These are phyloP conservation scores for Umbelopsis sp. DNA, from an alignment of 192 early-diverging fungal species.

Conservation along the genomic window DNA sequence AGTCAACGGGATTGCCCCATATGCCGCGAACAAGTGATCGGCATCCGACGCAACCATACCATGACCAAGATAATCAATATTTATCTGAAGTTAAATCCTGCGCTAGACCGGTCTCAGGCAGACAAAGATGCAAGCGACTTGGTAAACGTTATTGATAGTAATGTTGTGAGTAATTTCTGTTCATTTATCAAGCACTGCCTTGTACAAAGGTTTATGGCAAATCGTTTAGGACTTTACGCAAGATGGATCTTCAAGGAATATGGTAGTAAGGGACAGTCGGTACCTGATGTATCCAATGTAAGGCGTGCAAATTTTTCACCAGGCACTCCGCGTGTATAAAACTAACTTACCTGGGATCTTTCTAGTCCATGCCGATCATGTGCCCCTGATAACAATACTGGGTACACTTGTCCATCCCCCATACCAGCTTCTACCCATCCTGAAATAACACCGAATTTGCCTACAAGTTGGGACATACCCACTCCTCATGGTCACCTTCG, in stretches of 20 bases:
- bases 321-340: not conserved
- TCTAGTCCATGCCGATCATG: slow-evolving; percentile 9
- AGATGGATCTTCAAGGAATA: not conserved
- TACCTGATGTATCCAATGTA: slow-evolving; percentile 15
- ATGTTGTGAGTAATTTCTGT: not conserved
- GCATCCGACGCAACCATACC: slow-evolving; percentile 1
- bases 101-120: not conserved
- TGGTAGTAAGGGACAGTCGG: not conserved
- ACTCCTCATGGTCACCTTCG: not conserved
- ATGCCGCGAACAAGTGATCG: slow-evolving; percentile 5
- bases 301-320: not conserved
- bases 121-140: not conserved
- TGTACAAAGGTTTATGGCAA: not conserved
- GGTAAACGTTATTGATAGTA: not conserved
- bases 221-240: not conserved
- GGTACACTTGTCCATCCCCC: not conserved
- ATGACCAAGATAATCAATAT: slow-evolving; percentile 15
- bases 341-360: too few species aligned
- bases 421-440: not conserved
- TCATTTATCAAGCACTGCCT: not conserved
- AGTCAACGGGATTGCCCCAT: slow-evolving; percentile 17
- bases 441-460: not conserved
- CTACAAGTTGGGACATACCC: slow-evolving; percentile 15
- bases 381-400: not conserved
- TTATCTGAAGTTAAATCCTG: not conserved